Base-by-base conservation (phyloP, 306 rosid species). In the Vigna hirtella region DNA sequence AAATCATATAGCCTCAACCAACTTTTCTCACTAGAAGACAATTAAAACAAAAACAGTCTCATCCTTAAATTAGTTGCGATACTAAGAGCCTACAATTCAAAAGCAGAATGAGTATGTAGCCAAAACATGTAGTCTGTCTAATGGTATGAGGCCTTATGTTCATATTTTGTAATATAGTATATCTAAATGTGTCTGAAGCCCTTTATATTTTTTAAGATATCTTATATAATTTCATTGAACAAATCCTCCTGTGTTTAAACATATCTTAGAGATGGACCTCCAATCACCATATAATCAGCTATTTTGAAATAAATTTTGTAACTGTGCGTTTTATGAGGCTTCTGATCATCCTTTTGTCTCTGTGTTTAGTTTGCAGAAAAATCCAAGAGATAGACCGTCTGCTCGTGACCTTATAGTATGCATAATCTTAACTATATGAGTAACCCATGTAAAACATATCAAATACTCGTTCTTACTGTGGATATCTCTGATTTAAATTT, bases 371-470 rank as follows among this genome's bases (percentile, higher is more conserved):
- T 81, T 92, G 75, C 96, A 86, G 89, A 91, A 86, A 79, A 86
- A 88, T 43, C 91, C 94, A 20, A 82, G 76, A 73, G 85, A 87
- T 63, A 93, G 98, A 84, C 83, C 32, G 66, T 88, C 98, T 2
- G 92, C 98, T 50, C 85, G 70, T 36, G 87, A 93, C 77, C 97
- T 95, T 63, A 66, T 89, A 89, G 98, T 95, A 88, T 70, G 89
- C 17, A 56, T 73, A 81, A 28, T 51, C 83, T 52, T 13, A 20
- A 79, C 56, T 36, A 79, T 79, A 65, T 53, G 63, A 69, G 65
- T 14, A 55, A 61, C 24, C 34, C 32, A 51, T 76, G 38, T 66
- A 65, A 22, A 82, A 50, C 66, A 51, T 22, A 38, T 24, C 22
- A 65, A 32, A 55, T 47, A 47, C n/a, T 77, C 15, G 4, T 76